These are phyloP conservation scores for Neophaeococcomyces aloes DNA, from an alignment of 2,329 filamentous ascomycete species.

Conservation along the genomic window DNA sequence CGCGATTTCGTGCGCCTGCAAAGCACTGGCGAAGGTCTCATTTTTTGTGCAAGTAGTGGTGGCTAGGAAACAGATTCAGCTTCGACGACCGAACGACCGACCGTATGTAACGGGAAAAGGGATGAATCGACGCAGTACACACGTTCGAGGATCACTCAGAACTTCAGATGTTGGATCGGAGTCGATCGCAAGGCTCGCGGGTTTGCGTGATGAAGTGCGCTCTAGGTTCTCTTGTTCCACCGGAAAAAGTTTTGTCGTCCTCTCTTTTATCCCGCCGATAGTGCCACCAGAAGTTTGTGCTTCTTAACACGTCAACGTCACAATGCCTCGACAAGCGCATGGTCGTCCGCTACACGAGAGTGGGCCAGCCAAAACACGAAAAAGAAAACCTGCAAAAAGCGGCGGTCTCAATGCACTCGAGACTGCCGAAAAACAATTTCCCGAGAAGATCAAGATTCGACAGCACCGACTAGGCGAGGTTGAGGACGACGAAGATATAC, in stretches of 20 bases:
- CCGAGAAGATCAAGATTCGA: conserved; percentile 44
- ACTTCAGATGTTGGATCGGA: too few species aligned
- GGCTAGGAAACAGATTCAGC: too few species aligned
- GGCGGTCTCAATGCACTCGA: conserved; percentile 52
- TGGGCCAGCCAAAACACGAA: conserved; percentile 9
- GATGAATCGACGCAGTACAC: too few species aligned
- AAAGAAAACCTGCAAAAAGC: conserved; percentile 28
- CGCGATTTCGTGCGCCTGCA: conserved; percentile 15
- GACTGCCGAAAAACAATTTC: conserved; percentile 50
- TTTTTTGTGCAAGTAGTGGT: too few species aligned
- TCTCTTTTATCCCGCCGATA: background rate
- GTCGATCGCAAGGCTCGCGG: background rate
- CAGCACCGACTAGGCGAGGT: conserved; percentile 49
- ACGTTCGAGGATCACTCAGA: too few species aligned
- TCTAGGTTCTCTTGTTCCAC: background rate
- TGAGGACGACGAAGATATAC: conserved; percentile 43
- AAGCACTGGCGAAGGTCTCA: conserved; percentile 18
- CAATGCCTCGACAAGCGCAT: conserved; percentile 21
- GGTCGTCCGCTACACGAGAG: conserved; percentile 23
- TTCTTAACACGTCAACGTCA: background rate
- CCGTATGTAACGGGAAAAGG: too few species aligned
- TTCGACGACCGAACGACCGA: too few species aligned
- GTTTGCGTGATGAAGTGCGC: background rate
- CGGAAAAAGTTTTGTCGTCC: conserved; percentile 4
- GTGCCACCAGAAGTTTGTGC: background rate